Evolutionary conservation across 306 rosid species (phyloP), one percentile per base, ranked within the genome.

Genomic region (Glycine soja): DNA sequence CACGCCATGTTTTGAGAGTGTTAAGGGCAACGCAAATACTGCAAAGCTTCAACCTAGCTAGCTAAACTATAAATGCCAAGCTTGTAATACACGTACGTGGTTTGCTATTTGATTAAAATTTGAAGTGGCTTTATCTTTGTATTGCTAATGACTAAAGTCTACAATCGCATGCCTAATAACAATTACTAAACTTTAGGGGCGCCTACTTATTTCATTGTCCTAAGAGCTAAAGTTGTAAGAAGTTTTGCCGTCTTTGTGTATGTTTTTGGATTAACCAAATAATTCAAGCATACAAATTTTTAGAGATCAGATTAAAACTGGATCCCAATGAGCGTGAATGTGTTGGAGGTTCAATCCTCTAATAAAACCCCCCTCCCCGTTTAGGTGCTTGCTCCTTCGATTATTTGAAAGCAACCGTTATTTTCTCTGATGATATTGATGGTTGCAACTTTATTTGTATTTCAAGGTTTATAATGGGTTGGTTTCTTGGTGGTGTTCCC

Each of bases 401-500:
- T 10, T 62, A 9, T 18, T n/a, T 18, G 0, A 8, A 10, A 13
- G 13, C 16, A 43, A 7, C 74, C 34, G 3, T 30, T 3, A 8
- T 38, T 40, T 58, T 62, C 8, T 50, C 8, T 54, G 10, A 18
- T 59, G 7, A 66, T 32, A 64, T 70, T 78, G 51, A 78, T 24
- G 13, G n/a, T 8, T 15, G 3, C 10, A 45, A 36, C 46, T 79
- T 47, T 30, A 46, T 74, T 7, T 76, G 18, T 16, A 50, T 71
- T 86, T 34, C 82, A 81, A 94, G 98, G 94, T 94, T 94, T 79
- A 64, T 94, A 79, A 19, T 52, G 62, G 98, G 98, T 14, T 94
- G 91, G 83, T 83, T 92, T 83, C 78, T 92, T 83, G 97, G 96
- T 18, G 94, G 97, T 46, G 8, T 88, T 79, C 98, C 97, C 18